Evolutionary conservation across 371 early-diverging fungal species (phyloP), one percentile per base, ranked within the genome.

Genomic region (Sporodiniella umbellata): DNA sequence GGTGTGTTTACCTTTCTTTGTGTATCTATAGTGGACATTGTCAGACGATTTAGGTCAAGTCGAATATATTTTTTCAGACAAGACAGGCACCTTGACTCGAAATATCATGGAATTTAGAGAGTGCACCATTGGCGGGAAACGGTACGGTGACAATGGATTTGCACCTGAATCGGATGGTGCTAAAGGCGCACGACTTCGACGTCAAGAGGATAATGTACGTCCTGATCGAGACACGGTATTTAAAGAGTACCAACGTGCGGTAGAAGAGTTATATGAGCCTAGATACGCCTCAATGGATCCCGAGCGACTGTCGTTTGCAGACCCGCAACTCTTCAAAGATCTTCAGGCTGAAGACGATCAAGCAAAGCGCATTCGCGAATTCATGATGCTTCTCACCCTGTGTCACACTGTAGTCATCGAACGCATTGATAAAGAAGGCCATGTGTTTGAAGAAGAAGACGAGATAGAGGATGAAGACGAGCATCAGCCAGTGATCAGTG

Each of bases 11-110:
- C 26, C 23, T 44, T 26, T 35, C 24, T 6, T 19, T 56, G 30
- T 28, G 10, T 28, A 28, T 28, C 4, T 28, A 28, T 28, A 82
- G 73, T 96, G 95, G 87, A 95, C 91, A 60, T 69, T 98, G 19
- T 91, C 94, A 11, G 99, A 99, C 61, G 99, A 99, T 48, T 70
- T 94, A 22, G 98, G 99, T 39, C 92, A 93, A 62, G 88, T 98
- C 43, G 92, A 94, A 59, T 98, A 95, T 68, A 84, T 99, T 8
- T 92, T 98, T 62, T 89, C 92, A 19, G 98, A 99, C 75, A 99
- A 98, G 62, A 99, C 99, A 28, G 99, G 99, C 8, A 98, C 99
- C 3, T 74, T 99, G 26, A 99, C 99, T n/a, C 84, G 88, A 60
- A 99, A 99, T 67, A 77, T 91, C 22, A 83, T 77, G 82, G 81